Evolutionary conservation across 192 early-diverging fungal genomes (phyloP).

Genomic region (Paraglomus occultum): DNA sequence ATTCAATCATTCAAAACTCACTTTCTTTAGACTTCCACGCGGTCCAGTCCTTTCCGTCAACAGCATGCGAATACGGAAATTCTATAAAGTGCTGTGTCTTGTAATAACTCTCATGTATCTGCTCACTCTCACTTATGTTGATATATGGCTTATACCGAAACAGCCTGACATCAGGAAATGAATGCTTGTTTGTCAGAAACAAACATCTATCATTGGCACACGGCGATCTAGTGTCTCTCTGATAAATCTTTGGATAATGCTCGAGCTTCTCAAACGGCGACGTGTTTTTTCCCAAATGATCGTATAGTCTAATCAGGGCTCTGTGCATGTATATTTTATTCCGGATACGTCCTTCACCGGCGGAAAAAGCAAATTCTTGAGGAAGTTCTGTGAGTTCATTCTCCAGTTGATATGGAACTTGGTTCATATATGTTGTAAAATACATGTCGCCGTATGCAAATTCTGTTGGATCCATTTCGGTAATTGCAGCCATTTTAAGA

Average conservation of each 20-base stretch:
- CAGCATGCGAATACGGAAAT: constrained; percentile 48
- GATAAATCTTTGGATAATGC: constrained; percentile 38
- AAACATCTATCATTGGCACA: constrained; percentile 55
- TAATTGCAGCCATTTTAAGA: constrained; percentile 42
- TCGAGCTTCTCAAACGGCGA: constrained; percentile 38
- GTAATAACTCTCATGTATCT: constrained; percentile 47
- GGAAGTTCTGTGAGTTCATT: constrained; percentile 44
- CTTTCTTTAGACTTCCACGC: constrained; percentile 43
- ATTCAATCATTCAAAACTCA: constrained; percentile 15
- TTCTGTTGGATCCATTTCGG: constrained; percentile 48
- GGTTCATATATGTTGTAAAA: constrained; percentile 53
- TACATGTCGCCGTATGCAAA: constrained; percentile 56
- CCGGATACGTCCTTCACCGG: constrained; percentile 41
- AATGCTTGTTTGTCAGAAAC: constrained; percentile 50
- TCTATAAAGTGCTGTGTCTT: constrained; percentile 34
- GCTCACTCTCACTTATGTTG: constrained; percentile 46
- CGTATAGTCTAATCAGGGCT: constrained; percentile 41
- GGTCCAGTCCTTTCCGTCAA: constrained; percentile 49
- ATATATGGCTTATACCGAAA: constrained; percentile 51
- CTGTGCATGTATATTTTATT: constrained; percentile 55
- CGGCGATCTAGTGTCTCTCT: constrained; percentile 45
- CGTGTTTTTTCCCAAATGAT: constrained; percentile 33
- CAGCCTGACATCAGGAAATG: constrained; percentile 45
- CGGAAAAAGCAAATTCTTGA: constrained; percentile 45
- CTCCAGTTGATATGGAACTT: constrained; percentile 53